Base-by-base conservation (phyloP, 2,329 filamentous ascomycete genomes). In the Alternaria sp. region DNA sequence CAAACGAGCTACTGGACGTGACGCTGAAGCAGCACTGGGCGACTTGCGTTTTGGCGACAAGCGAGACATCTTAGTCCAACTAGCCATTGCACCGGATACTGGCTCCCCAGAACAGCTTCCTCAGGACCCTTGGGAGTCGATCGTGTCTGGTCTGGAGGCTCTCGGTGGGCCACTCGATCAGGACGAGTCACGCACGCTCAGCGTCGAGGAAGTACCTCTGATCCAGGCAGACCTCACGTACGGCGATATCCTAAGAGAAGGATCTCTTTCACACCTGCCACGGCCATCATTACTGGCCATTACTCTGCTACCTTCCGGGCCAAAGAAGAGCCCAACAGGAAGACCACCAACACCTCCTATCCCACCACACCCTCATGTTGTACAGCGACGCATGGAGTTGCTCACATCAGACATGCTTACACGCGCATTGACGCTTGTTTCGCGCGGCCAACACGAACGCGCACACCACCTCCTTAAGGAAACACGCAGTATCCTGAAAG, bases 391-490 rank as follows among this genome's bases (percentile, higher is more conserved):
- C 46, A 99, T 99, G 95, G 95, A 99, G 79, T 84, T 99, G 30
- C 86, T 99, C 54, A 98, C 95, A 3, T 98, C 94, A 1, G 95
- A 99, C 77, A 99, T 99, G 95, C 86, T 99, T 64, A 96, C 93
- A 7, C 87, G 95, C 59, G 94, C 95, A 14, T 82, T 99, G 62
- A 97, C 93, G 0, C 86, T 99, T 20, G 94, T 98, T 20, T 92
- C 92, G 61, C 88, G 93, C 38, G 93, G 92, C 34, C 94, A 98
- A 79, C 92, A 97, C 75, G 95, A 99, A 73, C 91, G 94, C 36
- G 95, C 94, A 0, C 91, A 96, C 69, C 96, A 96, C 57, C 87
- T 99, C 4, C 85, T 99, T 38, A 92, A 91, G 65, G 95, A 99
- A 82, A 99, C 95, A 4, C 87, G 94, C 38, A 96, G 92, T 55